These are phyloP conservation scores for Eurotiales sp. DNA, from an alignment of 2,329 filamentous ascomycete species.

Conservation along the genomic window DNA sequence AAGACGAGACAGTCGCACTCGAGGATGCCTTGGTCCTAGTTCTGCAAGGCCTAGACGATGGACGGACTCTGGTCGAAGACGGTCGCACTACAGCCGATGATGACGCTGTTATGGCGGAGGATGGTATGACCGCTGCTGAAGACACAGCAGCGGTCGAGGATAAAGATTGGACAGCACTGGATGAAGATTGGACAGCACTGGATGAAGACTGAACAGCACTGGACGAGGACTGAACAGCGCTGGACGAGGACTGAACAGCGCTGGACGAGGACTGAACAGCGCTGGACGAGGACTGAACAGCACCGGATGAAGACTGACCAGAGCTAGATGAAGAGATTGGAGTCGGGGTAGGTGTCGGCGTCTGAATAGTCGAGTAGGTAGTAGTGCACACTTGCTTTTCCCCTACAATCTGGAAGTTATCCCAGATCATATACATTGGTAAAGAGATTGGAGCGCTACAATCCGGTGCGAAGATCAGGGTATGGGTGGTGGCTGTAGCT, in stretches of 20 bases:
- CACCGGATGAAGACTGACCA: neutral
- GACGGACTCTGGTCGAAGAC: neutral
- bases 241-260: neutral
- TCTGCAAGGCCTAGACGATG: neutral
- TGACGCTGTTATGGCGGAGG: neutral
- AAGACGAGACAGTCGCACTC: neutral
- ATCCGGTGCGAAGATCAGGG: neutral
- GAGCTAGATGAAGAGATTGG: neutral
- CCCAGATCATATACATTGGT: constrained; percentile 1
- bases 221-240: neutral
- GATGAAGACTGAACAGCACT: neutral
- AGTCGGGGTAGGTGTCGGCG: constrained; percentile 2
- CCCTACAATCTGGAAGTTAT: neutral
- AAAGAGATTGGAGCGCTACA: neutral
- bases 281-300: neutral
- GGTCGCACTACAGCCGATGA: neutral
- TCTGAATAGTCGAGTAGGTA: neutral
- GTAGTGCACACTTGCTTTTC: neutral
- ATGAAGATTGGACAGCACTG: neutral
- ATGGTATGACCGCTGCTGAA: neutral
- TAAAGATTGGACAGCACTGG: neutral
- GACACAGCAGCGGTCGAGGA: neutral
- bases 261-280: neutral
- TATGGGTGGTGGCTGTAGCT: constrained; percentile 1
- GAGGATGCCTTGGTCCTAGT: neutral